These are phyloP conservation scores for Geotrichum carabidarum DNA, from an alignment of 1,139 yeast species.

Conservation along the genomic window DNA sequence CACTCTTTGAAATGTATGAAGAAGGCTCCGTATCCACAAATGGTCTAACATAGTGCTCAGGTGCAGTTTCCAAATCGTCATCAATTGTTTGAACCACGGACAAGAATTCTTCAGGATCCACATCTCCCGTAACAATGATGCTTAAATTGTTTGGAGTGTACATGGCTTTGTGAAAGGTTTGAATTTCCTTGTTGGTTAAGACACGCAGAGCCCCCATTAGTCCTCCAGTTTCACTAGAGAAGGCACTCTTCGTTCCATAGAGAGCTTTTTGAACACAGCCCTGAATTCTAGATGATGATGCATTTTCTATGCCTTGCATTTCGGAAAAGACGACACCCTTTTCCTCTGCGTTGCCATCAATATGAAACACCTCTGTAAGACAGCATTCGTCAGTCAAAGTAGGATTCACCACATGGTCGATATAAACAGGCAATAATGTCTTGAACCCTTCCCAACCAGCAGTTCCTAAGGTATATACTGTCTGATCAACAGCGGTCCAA, in stretches of 20 bases:
- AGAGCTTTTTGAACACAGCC: conserved; percentile 58
- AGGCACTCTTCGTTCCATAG: conserved; percentile 63
- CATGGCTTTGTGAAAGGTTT: conserved; percentile 61
- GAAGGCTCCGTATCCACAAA: conserved; percentile 68
- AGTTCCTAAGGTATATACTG: conserved; percentile 83
- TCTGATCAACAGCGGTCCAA: conserved; percentile 95
- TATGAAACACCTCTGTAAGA: conserved; percentile 88
- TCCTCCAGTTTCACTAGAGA: conserved; percentile 94
- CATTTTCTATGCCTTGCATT: conserved; percentile 90
- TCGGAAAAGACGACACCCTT: conserved; percentile 97
- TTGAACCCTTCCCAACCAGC: conserved; percentile 98
- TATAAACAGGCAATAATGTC: conserved; percentile 74
- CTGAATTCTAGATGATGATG: conserved; percentile 67
- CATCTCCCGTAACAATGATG: conserved; percentile 75
- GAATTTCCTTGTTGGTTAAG: conserved; percentile 67
- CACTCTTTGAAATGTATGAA: conserved; percentile 38
- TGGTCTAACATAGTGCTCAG: conserved; percentile 48
- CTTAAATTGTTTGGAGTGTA: conserved; percentile 84
- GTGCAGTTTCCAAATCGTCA: conserved; percentile 43
- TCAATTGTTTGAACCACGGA: conserved; percentile 62
- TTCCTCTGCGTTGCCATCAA: conserved; percentile 85
- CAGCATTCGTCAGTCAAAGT: conserved; percentile 87
- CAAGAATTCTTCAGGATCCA: conserved; percentile 69
- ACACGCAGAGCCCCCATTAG: conserved; percentile 68
- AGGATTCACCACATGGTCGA: conserved; percentile 83